A percentile compares a stretch with the other conserved stretches of the same genome.
phyloP scores from a whole-genome alignment of 164 flowering plant genomes.

The Nelumbo lutea region DNA sequence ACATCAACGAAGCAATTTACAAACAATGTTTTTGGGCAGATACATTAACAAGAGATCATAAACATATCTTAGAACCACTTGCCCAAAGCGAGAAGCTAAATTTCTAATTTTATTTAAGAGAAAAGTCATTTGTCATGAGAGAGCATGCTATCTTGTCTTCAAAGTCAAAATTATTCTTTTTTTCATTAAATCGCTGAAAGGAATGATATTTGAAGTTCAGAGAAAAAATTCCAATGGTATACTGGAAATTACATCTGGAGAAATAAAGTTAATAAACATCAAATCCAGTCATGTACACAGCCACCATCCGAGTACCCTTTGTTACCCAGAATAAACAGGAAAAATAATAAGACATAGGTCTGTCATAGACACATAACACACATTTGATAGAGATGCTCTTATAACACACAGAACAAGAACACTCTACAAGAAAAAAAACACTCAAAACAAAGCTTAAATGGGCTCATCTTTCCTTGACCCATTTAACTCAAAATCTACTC shows the following conservation, averaged over 20 bases:
- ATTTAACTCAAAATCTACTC: constrained; percentile 14
- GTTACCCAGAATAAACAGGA: background rate
- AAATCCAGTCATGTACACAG: constrained; percentile 18
- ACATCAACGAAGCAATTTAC: too few species aligned
- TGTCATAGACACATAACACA: background rate
- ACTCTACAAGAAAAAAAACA: background rate
- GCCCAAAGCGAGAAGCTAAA: too few species aligned
- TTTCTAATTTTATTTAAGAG: too few species aligned
- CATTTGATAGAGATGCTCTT: background rate
- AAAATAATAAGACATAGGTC: background rate
- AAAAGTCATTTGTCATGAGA: too few species aligned
- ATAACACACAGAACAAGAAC: background rate
- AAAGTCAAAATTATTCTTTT: too few species aligned
- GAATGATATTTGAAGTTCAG: too few species aligned
- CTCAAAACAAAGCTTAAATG: constrained; percentile 2
- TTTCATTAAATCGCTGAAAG: too few species aligned
- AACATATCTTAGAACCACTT: too few species aligned
- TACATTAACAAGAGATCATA: too few species aligned
- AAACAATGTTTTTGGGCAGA: too few species aligned
- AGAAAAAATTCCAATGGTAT: background rate
- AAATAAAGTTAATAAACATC: background rate
- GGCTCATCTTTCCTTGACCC: constrained; percentile 19
- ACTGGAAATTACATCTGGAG: constrained; percentile 7
- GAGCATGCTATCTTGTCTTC: too few species aligned
- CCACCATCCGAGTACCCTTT: background rate